These are phyloP conservation scores for Berkeleyomyces basicola DNA, from an alignment of 2,329 filamentous ascomycete species.

Conservation along the genomic window DNA sequence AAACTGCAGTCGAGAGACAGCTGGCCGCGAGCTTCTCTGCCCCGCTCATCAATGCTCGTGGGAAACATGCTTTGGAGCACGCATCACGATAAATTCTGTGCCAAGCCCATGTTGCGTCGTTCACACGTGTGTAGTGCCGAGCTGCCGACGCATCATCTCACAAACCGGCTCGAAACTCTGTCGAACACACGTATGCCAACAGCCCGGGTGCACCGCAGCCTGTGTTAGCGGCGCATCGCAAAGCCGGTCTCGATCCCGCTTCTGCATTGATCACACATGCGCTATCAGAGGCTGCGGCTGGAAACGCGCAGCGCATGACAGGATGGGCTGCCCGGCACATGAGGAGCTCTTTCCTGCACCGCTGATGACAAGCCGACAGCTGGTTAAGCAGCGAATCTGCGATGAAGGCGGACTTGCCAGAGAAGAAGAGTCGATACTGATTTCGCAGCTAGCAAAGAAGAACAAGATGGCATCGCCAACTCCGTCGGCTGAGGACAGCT, in stretches of 20 bases:
- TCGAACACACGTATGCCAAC: not conserved
- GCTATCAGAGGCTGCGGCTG: not conserved
- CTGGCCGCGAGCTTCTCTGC: not conserved
- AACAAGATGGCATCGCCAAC: not conserved
- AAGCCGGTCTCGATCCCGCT: not conserved
- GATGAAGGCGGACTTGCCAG: not conserved
- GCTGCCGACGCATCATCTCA: not conserved
- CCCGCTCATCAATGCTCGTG: not conserved
- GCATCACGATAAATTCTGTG: conserved; percentile 2
- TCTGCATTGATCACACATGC: conserved; percentile 3
- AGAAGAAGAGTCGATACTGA: not conserved
- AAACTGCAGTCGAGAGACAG: not conserved
- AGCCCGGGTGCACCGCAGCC: not conserved
- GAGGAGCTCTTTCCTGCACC: not conserved
- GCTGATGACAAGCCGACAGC: not conserved
- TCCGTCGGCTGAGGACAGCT: not conserved
- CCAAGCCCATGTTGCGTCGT: not conserved
- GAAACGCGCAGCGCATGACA: not conserved
- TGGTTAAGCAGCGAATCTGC: not conserved
- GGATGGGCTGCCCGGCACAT: not conserved
- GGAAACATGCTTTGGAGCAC: not conserved
- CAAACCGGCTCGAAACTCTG: not conserved
- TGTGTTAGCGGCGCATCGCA: not conserved
- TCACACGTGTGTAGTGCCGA: not conserved
- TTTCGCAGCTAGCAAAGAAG: not conserved